Conservation (phyloP, 1,139 yeast genomes). For the Lodderomyces parapsilosis region DNA sequence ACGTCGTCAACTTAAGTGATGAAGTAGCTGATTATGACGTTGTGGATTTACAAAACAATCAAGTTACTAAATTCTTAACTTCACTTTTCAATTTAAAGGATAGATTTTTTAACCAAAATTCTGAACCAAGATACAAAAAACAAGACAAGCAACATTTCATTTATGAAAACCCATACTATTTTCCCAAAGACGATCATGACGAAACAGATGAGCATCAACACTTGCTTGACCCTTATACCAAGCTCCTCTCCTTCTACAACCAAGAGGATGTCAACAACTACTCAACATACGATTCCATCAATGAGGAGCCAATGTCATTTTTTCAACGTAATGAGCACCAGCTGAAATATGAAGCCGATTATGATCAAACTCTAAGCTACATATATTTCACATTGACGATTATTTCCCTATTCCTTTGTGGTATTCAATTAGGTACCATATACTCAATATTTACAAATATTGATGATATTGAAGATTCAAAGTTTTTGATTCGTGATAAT, state of each 20-base stretch:
- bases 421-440: slow-evolving; percentile 46
- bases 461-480: slow-evolving; percentile 20
- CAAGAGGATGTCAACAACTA: not conserved
- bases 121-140: slow-evolving; percentile 1
- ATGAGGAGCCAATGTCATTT: slow-evolving; percentile 29
- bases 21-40: not conserved
- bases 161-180: slow-evolving; percentile 11
- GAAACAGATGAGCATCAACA: not conserved
- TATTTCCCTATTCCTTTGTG: slow-evolving; percentile 37
- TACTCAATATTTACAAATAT: slow-evolving; percentile 31
- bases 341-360: slow-evolving; percentile 29
- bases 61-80: slow-evolving; percentile 10
- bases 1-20: not conserved
- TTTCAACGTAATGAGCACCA: slow-evolving; percentile 21
- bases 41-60: slow-evolving; percentile 3
- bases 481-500: slow-evolving; percentile 30
- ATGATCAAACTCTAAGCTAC: slow-evolving; percentile 37
- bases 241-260: slow-evolving; percentile 10
- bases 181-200: slow-evolving; percentile 6
- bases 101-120: slow-evolving; percentile 6
- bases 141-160: not conserved
- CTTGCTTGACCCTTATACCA: slow-evolving; percentile 14
- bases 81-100: slow-evolving; percentile 14
- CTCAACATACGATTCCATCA: slow-evolving; percentile 30
- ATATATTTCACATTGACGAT: slow-evolving; percentile 38